Evolutionary conservation across 371 early-diverging fungal genomes (phyloP).

Genomic region (Choanephora cucurbitarum): DNA sequence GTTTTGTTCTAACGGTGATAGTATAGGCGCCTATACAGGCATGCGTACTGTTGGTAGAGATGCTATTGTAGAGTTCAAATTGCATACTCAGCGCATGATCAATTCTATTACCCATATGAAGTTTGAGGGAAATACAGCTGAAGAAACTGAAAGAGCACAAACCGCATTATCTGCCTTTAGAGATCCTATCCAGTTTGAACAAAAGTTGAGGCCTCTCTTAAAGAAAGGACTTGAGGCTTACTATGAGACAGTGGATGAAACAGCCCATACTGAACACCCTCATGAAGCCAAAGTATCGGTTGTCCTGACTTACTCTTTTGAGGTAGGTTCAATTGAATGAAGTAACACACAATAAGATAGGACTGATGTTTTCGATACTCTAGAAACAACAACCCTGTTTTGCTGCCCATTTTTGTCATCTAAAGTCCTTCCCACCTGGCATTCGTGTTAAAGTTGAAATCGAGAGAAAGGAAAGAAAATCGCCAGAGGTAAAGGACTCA

Average conservation of each 20-base stretch:
- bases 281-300: slow-evolving; percentile 45
- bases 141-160: slow-evolving; percentile 28
- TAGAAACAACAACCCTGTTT: slow-evolving; percentile 40
- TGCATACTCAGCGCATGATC: slow-evolving; percentile 52
- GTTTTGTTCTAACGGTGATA: neutral
- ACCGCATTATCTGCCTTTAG: slow-evolving; percentile 34
- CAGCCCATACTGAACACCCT: slow-evolving; percentile 15
- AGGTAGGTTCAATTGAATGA: slow-evolving; percentile 22
- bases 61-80: slow-evolving; percentile 49
- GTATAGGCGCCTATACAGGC: slow-evolving; percentile 55
- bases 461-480: slow-evolving; percentile 44
- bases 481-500: slow-evolving; percentile 63
- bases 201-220: slow-evolving; percentile 44
- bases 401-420: slow-evolving; percentile 47
- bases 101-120: slow-evolving; percentile 48
- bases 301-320: slow-evolving; percentile 41
- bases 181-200: slow-evolving; percentile 30
- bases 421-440: slow-evolving; percentile 25
- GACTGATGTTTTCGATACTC: neutral
- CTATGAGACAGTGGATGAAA: slow-evolving; percentile 30
- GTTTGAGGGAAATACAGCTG: slow-evolving; percentile 25
- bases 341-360: neutral
- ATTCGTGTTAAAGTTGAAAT: slow-evolving; percentile 47
- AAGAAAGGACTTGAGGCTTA: slow-evolving; percentile 45
- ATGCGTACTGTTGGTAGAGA: slow-evolving; percentile 48